Percentiles rank a stretch among this genome's conserved stretches.
phyloP scores from a whole-genome alignment of 371 early-diverging fungal genomes.

The Capillidium rhysosporum region DNA sequence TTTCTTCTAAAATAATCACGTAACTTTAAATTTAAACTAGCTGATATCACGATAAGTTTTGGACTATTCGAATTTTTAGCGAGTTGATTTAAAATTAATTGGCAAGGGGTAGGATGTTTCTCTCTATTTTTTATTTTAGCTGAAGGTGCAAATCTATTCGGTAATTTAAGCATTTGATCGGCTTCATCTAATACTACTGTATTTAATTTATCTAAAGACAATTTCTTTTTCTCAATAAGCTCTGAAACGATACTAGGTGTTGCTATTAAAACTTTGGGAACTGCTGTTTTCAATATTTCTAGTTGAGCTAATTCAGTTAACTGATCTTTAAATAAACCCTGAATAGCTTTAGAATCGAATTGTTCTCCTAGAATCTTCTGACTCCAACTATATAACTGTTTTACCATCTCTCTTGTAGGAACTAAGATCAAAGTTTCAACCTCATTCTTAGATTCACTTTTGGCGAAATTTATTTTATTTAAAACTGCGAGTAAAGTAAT shows the following conservation, averaged over 20 bases:
- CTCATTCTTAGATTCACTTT: neutral
- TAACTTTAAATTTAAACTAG: slow-evolving; percentile 45
- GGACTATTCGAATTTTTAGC: neutral
- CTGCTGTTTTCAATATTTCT: slow-evolving; percentile 2
- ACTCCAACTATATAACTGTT: slow-evolving; percentile 43
- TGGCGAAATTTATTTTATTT: slow-evolving; percentile 14
- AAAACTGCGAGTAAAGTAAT: slow-evolving; percentile 34
- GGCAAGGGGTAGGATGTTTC: slow-evolving; percentile 43
- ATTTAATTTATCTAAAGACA: slow-evolving; percentile 21
- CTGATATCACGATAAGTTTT: slow-evolving; percentile 42
- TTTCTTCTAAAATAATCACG: slow-evolving; percentile 28
- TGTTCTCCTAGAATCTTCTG: slow-evolving; percentile 12
- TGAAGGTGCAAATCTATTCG: slow-evolving; percentile 29
- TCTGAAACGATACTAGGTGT: slow-evolving; percentile 39
- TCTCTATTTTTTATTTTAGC: slow-evolving; percentile 21
- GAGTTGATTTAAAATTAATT: slow-evolving; percentile 27
- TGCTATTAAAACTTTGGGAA: slow-evolving; percentile 36
- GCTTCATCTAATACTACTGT: slow-evolving; percentile 53
- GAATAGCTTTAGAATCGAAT: slow-evolving; percentile 10
- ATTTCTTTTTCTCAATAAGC: slow-evolving; percentile 11
- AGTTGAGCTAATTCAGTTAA: slow-evolving; percentile 8
- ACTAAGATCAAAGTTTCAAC: slow-evolving; percentile 43
- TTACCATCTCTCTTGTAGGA: slow-evolving; percentile 73
- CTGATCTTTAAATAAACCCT: slow-evolving; percentile 9
- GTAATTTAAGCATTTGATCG: slow-evolving; percentile 42